Conservation (phyloP, 2,329 filamentous ascomycete species). For the Xylaria sp. region DNA sequence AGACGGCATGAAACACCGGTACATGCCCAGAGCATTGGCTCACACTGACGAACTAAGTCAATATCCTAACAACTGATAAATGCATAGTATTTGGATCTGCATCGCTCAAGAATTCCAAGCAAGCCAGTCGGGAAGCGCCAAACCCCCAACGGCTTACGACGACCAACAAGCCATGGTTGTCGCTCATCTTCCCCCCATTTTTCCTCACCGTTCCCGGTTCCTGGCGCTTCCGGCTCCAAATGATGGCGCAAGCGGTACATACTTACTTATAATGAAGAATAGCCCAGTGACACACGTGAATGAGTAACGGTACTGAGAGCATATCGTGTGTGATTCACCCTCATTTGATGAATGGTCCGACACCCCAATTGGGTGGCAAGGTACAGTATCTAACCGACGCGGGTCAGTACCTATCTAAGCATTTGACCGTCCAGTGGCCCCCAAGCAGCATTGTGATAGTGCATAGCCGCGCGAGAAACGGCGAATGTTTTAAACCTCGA, state of each 20-base stretch:
- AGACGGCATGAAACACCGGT: neutral
- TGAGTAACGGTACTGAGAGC: no score
- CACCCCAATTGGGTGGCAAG: neutral
- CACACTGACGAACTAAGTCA: neutral
- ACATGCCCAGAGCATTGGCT: neutral
- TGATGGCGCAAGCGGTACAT: no score
- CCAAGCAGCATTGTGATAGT: neutral
- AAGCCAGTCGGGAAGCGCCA: no score
- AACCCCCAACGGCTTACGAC: no score
- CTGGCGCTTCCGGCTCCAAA: no score
- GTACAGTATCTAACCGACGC: neutral
- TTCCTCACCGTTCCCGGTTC: no score
- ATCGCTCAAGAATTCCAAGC: no score
- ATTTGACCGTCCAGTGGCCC: neutral
- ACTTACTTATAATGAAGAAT: no score
- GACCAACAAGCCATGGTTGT: neutral
- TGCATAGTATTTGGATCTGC: neutral
- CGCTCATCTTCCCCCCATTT: no score
- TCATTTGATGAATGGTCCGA: neutral
- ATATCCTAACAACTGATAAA: neutral
- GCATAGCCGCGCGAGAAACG: neutral
- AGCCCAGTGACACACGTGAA: no score
- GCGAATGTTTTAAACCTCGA: slow-evolving; percentile 26
- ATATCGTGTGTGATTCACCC: no score
- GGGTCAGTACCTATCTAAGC: no score